Base-by-base conservation (phyloP, 139 green algal genomes). In the Axilococcus clingmanii region DNA sequence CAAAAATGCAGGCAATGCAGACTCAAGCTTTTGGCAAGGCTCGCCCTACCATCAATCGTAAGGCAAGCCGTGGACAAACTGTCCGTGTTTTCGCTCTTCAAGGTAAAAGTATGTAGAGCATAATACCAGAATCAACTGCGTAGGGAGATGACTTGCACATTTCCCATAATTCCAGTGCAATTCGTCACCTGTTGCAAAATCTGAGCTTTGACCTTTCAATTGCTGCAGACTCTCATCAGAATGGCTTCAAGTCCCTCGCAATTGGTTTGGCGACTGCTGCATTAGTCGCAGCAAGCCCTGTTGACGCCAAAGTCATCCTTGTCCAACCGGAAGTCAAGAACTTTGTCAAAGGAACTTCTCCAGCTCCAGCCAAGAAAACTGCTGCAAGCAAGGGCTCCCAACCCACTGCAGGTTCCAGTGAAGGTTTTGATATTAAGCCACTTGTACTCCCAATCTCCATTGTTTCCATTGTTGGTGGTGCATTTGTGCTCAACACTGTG, bases 241-340 rank as follows among this genome's bases (percentile, higher is more conserved):
- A 15, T 7, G 23, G 14, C 7, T 14, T 32, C 5, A 59, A 48
- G 37, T 28, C 41, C 30, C 23, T 55, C 20, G 31, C 37, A 0
- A 16, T 40, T 40, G 54, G 54, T 20, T 42, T 62, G 37, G 54
- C 54, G 17, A 40, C 54, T 48, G 37, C 54, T 1, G 22, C 37
- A 23, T 31, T 62, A 11, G 23, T 41, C 16, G 44, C 33, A 31
- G n/a, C 38, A 19, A 40, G 35, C 32, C 19, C 58, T 31, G 59
- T 38, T 9, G 49, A 68, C 30, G 60, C 60, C 4, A 35, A 35
- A n/a, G 60, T 68, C 23, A 33, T 48, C 29, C 51, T 68, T 48
- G 36, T 58, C 25, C 38, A 68, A 43, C 38, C 60, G 11, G 33
- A 68, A 43, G 60, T 68, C 34, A 68, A 68, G 60, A 68, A 68